A percentile compares a stretch with the other conserved stretches of the same genome.
Evolutionary conservation across 768 basidiomycete genomes (phyloP).

Genomic region (Boletus vermiculosoides): DNA sequence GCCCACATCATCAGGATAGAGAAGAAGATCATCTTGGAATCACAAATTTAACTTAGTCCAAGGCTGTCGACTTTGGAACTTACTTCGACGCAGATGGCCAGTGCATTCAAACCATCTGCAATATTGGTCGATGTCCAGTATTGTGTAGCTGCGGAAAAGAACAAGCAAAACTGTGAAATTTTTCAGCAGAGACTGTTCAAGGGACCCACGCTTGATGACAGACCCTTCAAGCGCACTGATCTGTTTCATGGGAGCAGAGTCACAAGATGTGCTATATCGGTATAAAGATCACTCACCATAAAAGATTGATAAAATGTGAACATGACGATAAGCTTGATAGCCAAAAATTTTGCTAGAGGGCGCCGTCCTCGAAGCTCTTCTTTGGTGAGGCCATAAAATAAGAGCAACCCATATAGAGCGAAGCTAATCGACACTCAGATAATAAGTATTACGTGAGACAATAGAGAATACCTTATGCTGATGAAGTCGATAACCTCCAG

Average conservation of each 20-base stretch:
- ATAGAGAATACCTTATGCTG: slow-evolving; percentile 63
- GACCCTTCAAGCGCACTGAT: slow-evolving; percentile 63
- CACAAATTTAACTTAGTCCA: slow-evolving; percentile 3
- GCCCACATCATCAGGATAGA: slow-evolving; percentile 80
- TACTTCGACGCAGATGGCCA: slow-evolving; percentile 84
- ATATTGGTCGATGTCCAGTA: slow-evolving; percentile 88
- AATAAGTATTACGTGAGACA: neutral
- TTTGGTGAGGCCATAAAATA: slow-evolving; percentile 80
- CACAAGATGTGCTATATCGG: neutral
- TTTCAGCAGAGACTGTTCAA: neutral
- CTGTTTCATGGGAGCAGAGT: slow-evolving; percentile 34
- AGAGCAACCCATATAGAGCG: slow-evolving; percentile 80
- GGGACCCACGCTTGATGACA: slow-evolving; percentile 59
- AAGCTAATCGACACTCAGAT: slow-evolving; percentile 43
- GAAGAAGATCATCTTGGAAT: slow-evolving; percentile 77
- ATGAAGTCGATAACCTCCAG: slow-evolving; percentile 72
- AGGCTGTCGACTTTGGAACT: slow-evolving; percentile 1
- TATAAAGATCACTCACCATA: slow-evolving; percentile 45
- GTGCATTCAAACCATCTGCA: slow-evolving; percentile 77
- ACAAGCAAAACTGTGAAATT: neutral
- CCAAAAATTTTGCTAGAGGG: slow-evolving; percentile 82
- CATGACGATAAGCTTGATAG: slow-evolving; percentile 86
- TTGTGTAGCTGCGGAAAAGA: slow-evolving; percentile 47
- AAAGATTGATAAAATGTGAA: slow-evolving; percentile 88
- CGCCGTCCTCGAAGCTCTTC: slow-evolving; percentile 75